These are phyloP conservation scores for Dalbergia cultrata DNA, from an alignment of 306 rosid genomes.

Conservation along the genomic window DNA sequence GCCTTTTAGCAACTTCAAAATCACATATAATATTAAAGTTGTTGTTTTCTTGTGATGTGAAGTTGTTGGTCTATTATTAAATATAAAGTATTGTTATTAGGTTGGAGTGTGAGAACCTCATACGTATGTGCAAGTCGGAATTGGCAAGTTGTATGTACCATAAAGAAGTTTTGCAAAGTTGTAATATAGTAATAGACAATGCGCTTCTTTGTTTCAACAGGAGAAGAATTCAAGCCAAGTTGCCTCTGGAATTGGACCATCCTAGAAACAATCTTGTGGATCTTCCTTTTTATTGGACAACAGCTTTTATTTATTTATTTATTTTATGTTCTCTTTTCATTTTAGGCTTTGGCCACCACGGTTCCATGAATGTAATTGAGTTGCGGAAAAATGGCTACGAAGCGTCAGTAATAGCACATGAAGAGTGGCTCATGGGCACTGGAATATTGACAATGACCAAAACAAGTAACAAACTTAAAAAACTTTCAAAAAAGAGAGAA, in stretches of 20 bases:
- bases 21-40: too few relatives aligned
- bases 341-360: too few relatives aligned
- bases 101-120: neutral
- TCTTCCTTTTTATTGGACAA: neutral
- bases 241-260: neutral
- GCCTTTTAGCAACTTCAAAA: constrained; percentile 60
- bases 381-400: neutral
- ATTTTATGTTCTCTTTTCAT: too few relatives aligned
- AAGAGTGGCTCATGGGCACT: too few relatives aligned
- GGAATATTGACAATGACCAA: neutral
- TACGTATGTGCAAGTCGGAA: neutral
- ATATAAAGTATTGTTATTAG: neutral
- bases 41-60: too few relatives aligned
- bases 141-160: neutral
- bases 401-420: neutral
- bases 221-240: neutral
- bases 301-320: too few relatives aligned
- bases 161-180: too few relatives aligned
- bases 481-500: neutral
- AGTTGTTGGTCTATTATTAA: too few relatives aligned
- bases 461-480: neutral
- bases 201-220: neutral
- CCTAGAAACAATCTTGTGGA: neutral
- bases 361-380: too few relatives aligned
- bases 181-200: neutral